These are phyloP conservation scores for Gynandropsis gynandra DNA, from an alignment of 345 rosid species.

Conservation along the genomic window DNA sequence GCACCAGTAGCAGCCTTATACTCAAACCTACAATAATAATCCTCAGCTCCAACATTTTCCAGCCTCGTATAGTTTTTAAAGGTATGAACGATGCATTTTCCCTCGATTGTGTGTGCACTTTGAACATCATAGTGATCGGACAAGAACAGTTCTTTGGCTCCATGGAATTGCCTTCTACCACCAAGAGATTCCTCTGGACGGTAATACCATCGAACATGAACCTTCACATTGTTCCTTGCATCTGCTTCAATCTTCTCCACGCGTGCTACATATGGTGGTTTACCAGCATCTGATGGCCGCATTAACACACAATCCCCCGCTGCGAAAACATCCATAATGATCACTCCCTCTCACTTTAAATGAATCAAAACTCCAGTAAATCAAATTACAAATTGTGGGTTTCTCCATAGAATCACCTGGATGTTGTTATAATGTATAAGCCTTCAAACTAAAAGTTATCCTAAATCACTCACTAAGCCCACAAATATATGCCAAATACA, in stretches of 20 bases:
- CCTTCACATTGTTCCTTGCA: slow-evolving; percentile 64
- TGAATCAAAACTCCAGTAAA: background rate
- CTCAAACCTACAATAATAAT: slow-evolving; percentile 73
- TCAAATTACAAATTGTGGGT: too few relatives aligned
- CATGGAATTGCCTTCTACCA: slow-evolving; percentile 82
- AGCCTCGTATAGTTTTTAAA: slow-evolving; percentile 80
- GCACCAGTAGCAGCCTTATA: slow-evolving; percentile 81
- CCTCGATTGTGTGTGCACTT: slow-evolving; percentile 80
- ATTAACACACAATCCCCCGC: slow-evolving; percentile 77
- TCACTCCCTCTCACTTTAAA: slow-evolving; percentile 16
- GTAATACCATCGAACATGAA: slow-evolving; percentile 74
- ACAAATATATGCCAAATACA: too few relatives aligned
- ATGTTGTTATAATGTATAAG: too few relatives aligned
- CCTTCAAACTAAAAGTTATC: too few relatives aligned
- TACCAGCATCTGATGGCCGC: slow-evolving; percentile 74
- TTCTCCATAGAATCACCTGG: too few relatives aligned
- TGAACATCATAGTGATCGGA: slow-evolving; percentile 74
- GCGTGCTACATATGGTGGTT: slow-evolving; percentile 76
- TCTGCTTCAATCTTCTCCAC: slow-evolving; percentile 81
- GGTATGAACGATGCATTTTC: slow-evolving; percentile 71
- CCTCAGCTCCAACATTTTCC: slow-evolving; percentile 79
- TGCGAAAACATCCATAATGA: slow-evolving; percentile 26
- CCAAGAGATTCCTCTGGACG: slow-evolving; percentile 88
- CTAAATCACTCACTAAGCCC: too few relatives aligned
- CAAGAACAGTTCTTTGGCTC: slow-evolving; percentile 71